Percentiles rank a stretch among this genome's conserved stretches.
Evolutionary conservation across 768 basidiomycete species (phyloP).

Genomic region (Leccinum arenicola): DNA sequence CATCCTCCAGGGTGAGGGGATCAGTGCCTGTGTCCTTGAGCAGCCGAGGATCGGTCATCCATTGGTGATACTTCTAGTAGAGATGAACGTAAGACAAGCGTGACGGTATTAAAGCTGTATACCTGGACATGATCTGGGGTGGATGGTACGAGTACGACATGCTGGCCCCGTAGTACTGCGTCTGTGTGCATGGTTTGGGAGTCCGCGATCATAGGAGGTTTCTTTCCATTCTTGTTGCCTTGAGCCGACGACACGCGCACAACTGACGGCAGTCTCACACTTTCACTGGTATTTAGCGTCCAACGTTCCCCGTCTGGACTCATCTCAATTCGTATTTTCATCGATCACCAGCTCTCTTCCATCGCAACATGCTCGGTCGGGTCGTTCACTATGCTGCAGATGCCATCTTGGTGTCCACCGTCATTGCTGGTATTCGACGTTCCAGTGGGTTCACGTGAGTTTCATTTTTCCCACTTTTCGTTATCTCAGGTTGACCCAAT

Average conservation of each 20-base stretch:
- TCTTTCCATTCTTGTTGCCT: conserved; percentile 18
- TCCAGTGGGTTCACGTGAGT: conserved; percentile 90
- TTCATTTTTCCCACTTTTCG: conserved; percentile 2
- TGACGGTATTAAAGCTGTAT: not conserved
- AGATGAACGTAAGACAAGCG: not conserved
- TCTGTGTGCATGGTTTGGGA: conserved; percentile 16
- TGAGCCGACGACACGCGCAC: not conserved
- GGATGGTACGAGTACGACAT: conserved; percentile 81
- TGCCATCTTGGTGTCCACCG: conserved; percentile 80
- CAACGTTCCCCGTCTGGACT: not conserved
- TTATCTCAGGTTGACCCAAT: not conserved
- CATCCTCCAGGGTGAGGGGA: conserved; percentile 73
- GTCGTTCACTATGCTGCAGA: conserved; percentile 83
- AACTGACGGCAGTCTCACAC: not conserved
- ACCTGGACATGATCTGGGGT: conserved; percentile 49
- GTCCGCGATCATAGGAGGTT: not conserved
- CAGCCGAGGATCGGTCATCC: conserved; percentile 81
- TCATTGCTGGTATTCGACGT: conserved; percentile 87
- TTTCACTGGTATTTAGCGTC: not conserved
- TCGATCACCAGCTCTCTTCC: not conserved
- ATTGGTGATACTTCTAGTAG: conserved; percentile 78
- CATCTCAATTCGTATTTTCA: conserved; percentile 1
- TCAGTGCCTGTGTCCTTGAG: conserved; percentile 82
- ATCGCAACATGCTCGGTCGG: conserved; percentile 54
- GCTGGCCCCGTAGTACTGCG: conserved; percentile 57